Conservation (phyloP, 352 stramenopile species). For the Phytophthora cactorum region DNA sequence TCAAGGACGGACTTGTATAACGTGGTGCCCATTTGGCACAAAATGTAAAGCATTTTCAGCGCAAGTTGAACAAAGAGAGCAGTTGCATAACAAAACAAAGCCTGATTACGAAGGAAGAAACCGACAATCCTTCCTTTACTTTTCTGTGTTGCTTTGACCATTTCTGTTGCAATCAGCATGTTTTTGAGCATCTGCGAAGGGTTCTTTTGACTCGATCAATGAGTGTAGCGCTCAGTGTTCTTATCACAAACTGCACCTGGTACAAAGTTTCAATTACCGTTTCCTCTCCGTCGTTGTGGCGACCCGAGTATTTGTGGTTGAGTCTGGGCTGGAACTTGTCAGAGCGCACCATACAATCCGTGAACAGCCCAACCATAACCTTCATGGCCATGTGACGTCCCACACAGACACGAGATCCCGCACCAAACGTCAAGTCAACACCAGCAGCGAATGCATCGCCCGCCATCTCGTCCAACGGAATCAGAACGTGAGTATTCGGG, state of each 20-base stretch:
- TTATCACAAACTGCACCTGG: conserved; percentile 25
- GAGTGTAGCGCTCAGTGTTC: conserved; percentile 9
- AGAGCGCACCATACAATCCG: conserved; percentile 32
- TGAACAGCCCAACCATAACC: conserved; percentile 41
- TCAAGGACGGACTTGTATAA: conserved; percentile 8
- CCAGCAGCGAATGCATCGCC: conserved; percentile 37
- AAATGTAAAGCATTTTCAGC: background rate
- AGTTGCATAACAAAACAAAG: no score
- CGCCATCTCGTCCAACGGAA: conserved; percentile 41
- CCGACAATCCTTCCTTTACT: background rate
- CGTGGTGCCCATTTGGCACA: background rate
- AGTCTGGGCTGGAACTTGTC: conserved; percentile 32
- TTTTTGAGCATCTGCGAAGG: background rate
- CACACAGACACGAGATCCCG: conserved; percentile 33
- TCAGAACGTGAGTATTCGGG: conserved; percentile 39
- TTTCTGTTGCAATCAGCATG: conserved; percentile 5
- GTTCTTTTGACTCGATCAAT: conserved; percentile 11
- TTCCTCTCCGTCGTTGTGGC: conserved; percentile 42
- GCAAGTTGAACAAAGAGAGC: no score
- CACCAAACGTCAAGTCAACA: conserved; percentile 41
- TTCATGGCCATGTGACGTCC: conserved; percentile 47
- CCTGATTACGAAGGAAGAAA: no score
- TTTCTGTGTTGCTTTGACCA: background rate
- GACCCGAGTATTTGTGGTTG: conserved; percentile 44
- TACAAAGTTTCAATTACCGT: conserved; percentile 32